These are phyloP conservation scores for Fusarium sp. DNA, from an alignment of 2,329 filamentous ascomycete species.

Conservation along the genomic window DNA sequence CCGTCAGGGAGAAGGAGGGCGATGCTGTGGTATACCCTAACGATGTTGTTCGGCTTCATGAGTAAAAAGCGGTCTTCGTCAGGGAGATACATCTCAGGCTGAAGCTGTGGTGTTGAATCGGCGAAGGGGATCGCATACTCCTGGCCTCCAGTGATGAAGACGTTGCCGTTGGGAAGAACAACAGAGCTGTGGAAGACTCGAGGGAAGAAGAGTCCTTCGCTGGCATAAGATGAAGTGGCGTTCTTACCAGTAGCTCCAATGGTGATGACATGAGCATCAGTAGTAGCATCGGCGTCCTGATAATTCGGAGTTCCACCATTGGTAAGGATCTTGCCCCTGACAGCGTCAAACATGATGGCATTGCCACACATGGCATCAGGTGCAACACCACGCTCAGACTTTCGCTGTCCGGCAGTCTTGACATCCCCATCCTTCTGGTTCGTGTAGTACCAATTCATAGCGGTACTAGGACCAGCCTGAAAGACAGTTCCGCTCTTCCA, in stretches of 20 bases:
- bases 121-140: constrained; percentile 29
- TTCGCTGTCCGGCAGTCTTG: constrained; percentile 44
- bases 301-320: constrained; percentile 64
- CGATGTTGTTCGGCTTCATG: constrained; percentile 35
- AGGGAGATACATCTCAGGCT: constrained; percentile 30
- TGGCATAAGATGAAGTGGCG: constrained; percentile 13
- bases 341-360: constrained; percentile 70
- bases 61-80: constrained; percentile 4
- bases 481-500: constrained; percentile 63
- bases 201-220: constrained; percentile 29
- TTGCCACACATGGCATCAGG: constrained; percentile 68
- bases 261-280: constrained; percentile 64
- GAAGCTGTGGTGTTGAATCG: constrained; percentile 31
- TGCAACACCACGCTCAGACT: constrained; percentile 52
- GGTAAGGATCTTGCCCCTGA: constrained; percentile 68
- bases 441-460: constrained; percentile 69
- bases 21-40: constrained; percentile 32
- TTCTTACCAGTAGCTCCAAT: constrained; percentile 50
- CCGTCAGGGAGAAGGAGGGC: constrained; percentile 32
- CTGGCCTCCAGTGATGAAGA: constrained; percentile 62
- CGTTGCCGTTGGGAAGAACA: constrained; percentile 62
- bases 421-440: constrained; percentile 39
- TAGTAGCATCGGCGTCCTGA: constrained; percentile 57
- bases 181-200: constrained; percentile 62
- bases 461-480: constrained; percentile 65